phyloP scores from a whole-genome alignment of 1,284 basidiomycete species.

The Irpex lacteus region DNA sequence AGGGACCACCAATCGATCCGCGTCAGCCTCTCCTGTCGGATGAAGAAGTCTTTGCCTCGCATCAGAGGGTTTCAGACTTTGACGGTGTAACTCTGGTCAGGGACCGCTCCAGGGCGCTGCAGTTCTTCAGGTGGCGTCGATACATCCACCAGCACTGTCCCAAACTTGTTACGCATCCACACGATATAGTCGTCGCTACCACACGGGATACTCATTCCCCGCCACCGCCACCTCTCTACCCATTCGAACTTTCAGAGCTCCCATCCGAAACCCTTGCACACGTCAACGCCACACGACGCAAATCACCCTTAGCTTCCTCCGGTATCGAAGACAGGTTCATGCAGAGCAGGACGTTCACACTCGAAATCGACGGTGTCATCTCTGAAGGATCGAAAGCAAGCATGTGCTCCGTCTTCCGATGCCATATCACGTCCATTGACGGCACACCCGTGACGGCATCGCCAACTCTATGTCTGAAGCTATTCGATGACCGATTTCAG shows the following conservation, averaged over 20 bases:
- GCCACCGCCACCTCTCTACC: neutral
- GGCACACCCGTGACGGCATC: neutral
- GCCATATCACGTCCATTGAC: constrained; percentile 2
- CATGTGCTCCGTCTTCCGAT: neutral
- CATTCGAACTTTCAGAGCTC: neutral
- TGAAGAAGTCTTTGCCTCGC: constrained; percentile 3
- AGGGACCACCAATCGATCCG: constrained; percentile 3
- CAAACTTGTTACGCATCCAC: neutral
- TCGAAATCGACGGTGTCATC: neutral
- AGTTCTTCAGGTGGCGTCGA: constrained; percentile 1
- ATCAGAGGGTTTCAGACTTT: constrained; percentile 3
- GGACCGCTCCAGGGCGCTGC: neutral
- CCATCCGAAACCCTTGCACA: neutral
- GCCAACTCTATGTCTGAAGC: neutral
- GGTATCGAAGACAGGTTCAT: neutral
- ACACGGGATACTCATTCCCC: neutral
- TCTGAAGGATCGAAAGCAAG: neutral
- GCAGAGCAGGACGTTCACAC: constrained; percentile 5
- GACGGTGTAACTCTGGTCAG: neutral
- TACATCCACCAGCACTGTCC: neutral
- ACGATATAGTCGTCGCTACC: neutral
- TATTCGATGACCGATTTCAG: constrained; percentile 7
- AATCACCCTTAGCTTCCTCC: neutral
- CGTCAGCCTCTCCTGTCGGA: neutral
- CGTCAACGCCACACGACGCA: neutral